Conservation (phyloP, 805 yeast genomes). For the Yueomyces sp. region DNA sequence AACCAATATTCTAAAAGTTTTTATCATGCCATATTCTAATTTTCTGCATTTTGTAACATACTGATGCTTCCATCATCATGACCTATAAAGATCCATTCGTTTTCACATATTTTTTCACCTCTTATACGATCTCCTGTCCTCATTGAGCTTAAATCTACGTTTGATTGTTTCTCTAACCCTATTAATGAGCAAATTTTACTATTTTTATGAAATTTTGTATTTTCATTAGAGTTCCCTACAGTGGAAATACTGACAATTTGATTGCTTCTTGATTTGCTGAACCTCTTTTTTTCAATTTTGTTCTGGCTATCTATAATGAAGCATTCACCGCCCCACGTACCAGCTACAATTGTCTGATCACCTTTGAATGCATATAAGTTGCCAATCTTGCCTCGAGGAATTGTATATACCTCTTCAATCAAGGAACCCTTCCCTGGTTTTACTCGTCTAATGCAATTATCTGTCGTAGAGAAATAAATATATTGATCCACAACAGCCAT, state of each 20-base stretch:
- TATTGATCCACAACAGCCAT: slow-evolving; percentile 2
- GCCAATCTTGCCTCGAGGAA: too few species aligned
- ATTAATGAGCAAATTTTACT: neutral
- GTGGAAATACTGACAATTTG: neutral
- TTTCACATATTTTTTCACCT: slow-evolving; percentile 3
- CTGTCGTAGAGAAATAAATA: neutral
- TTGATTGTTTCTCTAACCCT: neutral
- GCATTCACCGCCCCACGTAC: slow-evolving; percentile 1
- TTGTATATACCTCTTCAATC: too few species aligned
- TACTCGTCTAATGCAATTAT: too few species aligned
- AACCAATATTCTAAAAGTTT: too few species aligned
- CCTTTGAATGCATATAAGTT: neutral
- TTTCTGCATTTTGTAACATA: too few species aligned
- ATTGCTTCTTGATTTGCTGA: neutral
- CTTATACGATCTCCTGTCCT: slow-evolving; percentile 10
- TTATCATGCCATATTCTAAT: too few species aligned
- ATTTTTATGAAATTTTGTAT: neutral
- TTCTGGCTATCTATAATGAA: neutral
- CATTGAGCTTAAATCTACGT: too few species aligned
- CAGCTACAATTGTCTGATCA: neutral
- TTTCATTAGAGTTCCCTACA: neutral
- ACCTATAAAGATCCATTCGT: slow-evolving; percentile 21
- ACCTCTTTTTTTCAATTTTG: neutral
- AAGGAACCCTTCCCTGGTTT: too few species aligned
- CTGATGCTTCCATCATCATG: slow-evolving; percentile 17